These are phyloP conservation scores for Hypseocharis bilobata DNA, from an alignment of 441 rosid genomes.

Conservation along the genomic window DNA sequence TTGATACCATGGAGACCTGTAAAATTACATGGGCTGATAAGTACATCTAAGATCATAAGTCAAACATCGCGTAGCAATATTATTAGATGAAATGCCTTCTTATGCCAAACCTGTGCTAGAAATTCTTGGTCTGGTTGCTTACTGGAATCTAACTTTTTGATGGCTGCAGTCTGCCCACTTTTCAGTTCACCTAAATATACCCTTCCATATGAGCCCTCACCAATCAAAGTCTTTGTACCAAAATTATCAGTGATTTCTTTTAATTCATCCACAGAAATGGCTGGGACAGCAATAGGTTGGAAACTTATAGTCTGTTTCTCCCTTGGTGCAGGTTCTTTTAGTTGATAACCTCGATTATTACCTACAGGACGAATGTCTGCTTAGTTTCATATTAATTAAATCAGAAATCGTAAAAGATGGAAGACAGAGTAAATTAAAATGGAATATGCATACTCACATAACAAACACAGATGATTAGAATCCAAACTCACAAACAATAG, in stretches of 20 bases:
- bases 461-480: too few species aligned
- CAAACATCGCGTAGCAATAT: background rate
- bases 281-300: constrained; percentile 42
- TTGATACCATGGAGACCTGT: constrained; percentile 40
- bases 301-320: constrained; percentile 28
- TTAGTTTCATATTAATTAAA: constrained; percentile 1
- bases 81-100: background rate
- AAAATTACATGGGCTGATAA: background rate
- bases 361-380: constrained; percentile 23
- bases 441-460: background rate
- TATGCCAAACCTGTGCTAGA: constrained; percentile 38
- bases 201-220: constrained; percentile 59
- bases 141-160: constrained; percentile 56
- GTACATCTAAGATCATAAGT: background rate
- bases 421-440: background rate
- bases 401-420: background rate
- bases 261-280: constrained; percentile 37
- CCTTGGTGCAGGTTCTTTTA: constrained; percentile 29
- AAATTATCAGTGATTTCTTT: constrained; percentile 47
- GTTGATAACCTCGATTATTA: constrained; percentile 29
- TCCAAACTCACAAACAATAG: background rate
- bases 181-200: constrained; percentile 48
- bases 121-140: constrained; percentile 54
- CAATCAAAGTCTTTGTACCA: constrained; percentile 39
- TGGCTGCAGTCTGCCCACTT: constrained; percentile 43